Base-by-base conservation (phyloP, 139 green algal species). In the Coelastrella sp. region DNA sequence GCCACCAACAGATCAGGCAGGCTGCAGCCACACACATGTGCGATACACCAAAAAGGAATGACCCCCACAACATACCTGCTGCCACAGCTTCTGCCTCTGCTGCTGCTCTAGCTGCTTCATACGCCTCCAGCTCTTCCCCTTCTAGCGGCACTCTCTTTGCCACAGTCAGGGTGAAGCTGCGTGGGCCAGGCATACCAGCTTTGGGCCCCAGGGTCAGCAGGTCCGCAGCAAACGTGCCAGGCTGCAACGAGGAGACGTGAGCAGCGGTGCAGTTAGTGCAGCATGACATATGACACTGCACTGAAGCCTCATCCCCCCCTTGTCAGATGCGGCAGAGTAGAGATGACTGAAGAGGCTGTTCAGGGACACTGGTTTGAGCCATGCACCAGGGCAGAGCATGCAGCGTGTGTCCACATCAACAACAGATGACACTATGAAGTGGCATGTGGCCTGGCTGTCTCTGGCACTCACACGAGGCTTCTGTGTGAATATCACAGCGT, bases 401-500 rank as follows among this genome's bases (percentile, higher is more conserved):
- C 14, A 4, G 65, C 14, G 65, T 73, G 14, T 73, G 65, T 15
- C 65, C 65, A 17, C 65, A 73, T 17, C 65, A 73, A 17, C 14
- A 15, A 4, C 65, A 4, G 4, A 73, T 17, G 15, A 17, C 65
- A 22, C 1, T 17, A 4, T 17, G 65, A 4, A 15, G 15, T 6
- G 65, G 65, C 65, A 22, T 15, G 0, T 17, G 15, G 65, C 65
- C 65, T 73, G 65, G 35, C 35, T 49, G 35, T 49, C 35, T 49
- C 74, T 20, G 9, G 19, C 19, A 56, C 68, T 68, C 81, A 93
- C 88, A 78, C 90, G 82, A 22, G 94, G 82, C 7, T 89, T 65
- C 79, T 95, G 83, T 20, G 94, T 94, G 84, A 99, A 96, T 57
- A 99, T 86, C 66, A 99, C 92, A 9, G 96, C 91, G 89, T 97